Evolutionary conservation across 768 basidiomycete genomes (phyloP).

Genomic region (Psilocybe sp.): DNA sequence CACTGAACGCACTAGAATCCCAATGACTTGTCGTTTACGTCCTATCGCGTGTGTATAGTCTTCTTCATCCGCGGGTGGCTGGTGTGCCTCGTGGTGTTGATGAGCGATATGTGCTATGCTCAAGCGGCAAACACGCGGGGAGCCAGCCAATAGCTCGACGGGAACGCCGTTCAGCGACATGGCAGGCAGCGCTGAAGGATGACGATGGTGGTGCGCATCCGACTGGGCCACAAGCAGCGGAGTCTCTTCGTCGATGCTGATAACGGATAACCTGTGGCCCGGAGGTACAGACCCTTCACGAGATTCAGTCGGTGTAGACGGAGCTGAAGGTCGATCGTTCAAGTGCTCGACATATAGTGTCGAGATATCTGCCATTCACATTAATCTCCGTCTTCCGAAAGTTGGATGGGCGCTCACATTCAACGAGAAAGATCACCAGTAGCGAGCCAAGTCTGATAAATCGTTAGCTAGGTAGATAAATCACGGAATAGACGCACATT

Average conservation of each 20-base stretch:
- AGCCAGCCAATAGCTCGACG: slow-evolving; percentile 27
- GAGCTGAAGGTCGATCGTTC: slow-evolving; percentile 57
- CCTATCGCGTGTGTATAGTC: slow-evolving; percentile 29
- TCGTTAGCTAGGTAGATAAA: not conserved
- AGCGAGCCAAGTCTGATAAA: slow-evolving; percentile 55
- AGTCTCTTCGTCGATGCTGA: slow-evolving; percentile 1
- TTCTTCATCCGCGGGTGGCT: slow-evolving; percentile 3
- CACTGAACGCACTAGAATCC: slow-evolving; percentile 57
- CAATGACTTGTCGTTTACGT: slow-evolving; percentile 64
- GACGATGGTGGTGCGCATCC: slow-evolving; percentile 8
- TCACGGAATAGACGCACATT: slow-evolving; percentile 48
- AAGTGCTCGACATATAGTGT: slow-evolving; percentile 73
- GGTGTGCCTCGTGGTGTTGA: slow-evolving; percentile 8
- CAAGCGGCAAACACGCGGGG: slow-evolving; percentile 26
- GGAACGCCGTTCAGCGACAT: slow-evolving; percentile 15
- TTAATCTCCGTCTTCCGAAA: slow-evolving; percentile 1
- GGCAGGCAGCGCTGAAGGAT: slow-evolving; percentile 7
- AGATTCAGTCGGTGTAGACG: slow-evolving; percentile 35
- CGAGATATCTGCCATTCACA: slow-evolving; percentile 52
- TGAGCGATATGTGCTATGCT: slow-evolving; percentile 17
- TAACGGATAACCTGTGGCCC: not conserved
- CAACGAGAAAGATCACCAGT: slow-evolving; percentile 71
- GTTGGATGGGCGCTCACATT: slow-evolving; percentile 53
- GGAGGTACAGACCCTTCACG: slow-evolving; percentile 17
- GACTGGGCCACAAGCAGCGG: slow-evolving; percentile 3